Conservation (phyloP, 805 yeast genomes). For the Ogataea methanolica region DNA sequence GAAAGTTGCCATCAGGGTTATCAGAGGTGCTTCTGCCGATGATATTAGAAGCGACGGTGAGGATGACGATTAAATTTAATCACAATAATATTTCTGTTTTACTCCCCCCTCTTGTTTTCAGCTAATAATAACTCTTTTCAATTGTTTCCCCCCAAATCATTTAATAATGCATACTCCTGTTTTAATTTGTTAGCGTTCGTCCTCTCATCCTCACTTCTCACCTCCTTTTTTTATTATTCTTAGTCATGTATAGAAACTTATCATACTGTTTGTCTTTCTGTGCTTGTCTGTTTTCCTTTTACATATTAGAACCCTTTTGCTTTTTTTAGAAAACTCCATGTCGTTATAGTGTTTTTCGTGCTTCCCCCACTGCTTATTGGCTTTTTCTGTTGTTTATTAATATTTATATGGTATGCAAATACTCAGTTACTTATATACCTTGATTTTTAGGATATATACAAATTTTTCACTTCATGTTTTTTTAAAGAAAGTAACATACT, state of each 20-base stretch:
- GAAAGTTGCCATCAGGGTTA: conserved; percentile 64
- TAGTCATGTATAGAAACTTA: no score
- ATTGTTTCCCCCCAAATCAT: no score
- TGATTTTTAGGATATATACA: neutral
- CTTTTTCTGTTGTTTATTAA: neutral
- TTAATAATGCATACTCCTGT: no score
- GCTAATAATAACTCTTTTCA: no score
- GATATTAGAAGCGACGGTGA: conserved; percentile 85
- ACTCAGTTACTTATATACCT: neutral
- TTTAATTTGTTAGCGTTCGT: no score
- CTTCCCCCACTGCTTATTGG: neutral
- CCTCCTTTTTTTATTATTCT: no score
- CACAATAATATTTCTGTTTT: neutral
- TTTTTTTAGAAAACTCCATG: no score
- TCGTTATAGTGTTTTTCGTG: neutral
- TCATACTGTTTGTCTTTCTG: no score
- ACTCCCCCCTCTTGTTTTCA: neutral
- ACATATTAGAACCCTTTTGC: no score
- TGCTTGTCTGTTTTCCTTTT: no score
- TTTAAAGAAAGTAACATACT: neutral
- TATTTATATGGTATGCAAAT: neutral
- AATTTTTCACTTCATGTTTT: neutral
- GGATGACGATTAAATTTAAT: conserved; percentile 27
- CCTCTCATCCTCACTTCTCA: no score
- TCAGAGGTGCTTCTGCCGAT: conserved; percentile 73